Base-by-base conservation (phyloP, 2,329 filamentous ascomycete species). In the Tolypocladium endophyticum region DNA sequence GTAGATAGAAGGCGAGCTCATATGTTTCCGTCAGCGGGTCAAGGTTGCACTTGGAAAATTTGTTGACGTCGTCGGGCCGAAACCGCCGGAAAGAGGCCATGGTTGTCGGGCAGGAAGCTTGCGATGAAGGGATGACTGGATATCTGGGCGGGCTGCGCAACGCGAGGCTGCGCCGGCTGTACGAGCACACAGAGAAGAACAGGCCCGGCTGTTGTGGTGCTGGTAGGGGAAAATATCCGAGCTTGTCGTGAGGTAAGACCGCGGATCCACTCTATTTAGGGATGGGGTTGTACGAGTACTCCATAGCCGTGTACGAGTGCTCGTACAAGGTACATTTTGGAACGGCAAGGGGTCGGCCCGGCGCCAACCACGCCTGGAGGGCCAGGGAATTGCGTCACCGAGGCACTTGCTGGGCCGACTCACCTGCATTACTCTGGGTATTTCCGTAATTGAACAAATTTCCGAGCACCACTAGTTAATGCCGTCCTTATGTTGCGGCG, bases 21-120 rank as follows among this genome's bases (percentile, higher is more conserved):
- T 97, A 99, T 60, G 95, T 97, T 77, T 99, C 94, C n/a, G 94
- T 97, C 63, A 97, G 81, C 47, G 90, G 90, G 71, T 99, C 94
- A 63, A 99, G 87, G 72, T 99, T 99, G 76, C 92, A 96, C 65
- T 92, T 87, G 66, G 95, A 96, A 74, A 97, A 88, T 66, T 87
- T 88, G 75, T 96, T 86, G 63, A 97, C 81, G 73, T 99, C 94
- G 66, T 84, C 82, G 2, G 91, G 88, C 62, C 84, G 84, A 79
- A 97, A 96, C 66, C 89, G 86, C 58, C 92, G 88, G 70, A 97
- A 89, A 59, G 88, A 89, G 59, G 88, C 87, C 91, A 95, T 95
- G 53, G 62, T 65, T 7, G 30, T 20, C 23, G 30, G 30, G 3
- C 9, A 28, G 8, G 18, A 20, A 20, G 28, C 28, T 14, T n/a